These are phyloP conservation scores for Cyberlindnera sargentensis DNA, from an alignment of 805 yeast genomes.

Conservation along the genomic window DNA sequence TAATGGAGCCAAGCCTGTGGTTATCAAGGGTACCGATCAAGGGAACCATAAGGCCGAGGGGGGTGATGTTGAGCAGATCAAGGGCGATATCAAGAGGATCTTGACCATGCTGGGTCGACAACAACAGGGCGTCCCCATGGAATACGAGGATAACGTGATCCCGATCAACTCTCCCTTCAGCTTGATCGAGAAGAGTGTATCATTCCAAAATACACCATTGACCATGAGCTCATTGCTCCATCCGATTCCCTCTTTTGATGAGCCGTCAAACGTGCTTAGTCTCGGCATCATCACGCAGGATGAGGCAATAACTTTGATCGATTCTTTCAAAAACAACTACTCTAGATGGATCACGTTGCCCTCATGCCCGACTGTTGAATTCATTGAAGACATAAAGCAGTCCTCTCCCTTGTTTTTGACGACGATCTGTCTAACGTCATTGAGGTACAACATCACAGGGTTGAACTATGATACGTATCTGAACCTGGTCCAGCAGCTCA, in stretches of 20 bases:
- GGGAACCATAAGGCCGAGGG: conserved; percentile 9
- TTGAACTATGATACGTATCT: conserved; percentile 23
- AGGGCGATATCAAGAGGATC: conserved; percentile 11
- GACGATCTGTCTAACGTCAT: conserved; percentile 54
- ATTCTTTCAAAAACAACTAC: conserved; percentile 56
- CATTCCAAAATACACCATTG: conserved; percentile 12
- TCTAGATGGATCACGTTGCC: conserved; percentile 79
- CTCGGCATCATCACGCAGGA: conserved; percentile 40
- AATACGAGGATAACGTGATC: conserved; percentile 4
- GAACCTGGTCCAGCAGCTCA: conserved; percentile 33
- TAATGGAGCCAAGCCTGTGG: not conserved
- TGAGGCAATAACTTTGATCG: conserved; percentile 45
- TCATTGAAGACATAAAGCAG: conserved; percentile 41
- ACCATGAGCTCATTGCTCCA: conserved; percentile 12
- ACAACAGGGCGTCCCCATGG: conserved; percentile 1
- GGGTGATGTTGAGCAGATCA: conserved; percentile 4
- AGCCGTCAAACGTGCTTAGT: conserved; percentile 41
- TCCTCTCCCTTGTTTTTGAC: conserved; percentile 60
- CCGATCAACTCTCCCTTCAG: conserved; percentile 17
- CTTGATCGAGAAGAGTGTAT: conserved; percentile 18
- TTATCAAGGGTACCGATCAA: conserved; percentile 8
- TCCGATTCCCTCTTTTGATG: conserved; percentile 5
- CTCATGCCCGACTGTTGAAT: conserved; percentile 36
- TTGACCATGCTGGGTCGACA: conserved; percentile 11
- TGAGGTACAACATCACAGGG: conserved; percentile 36